Evolutionary conservation across 441 rosid species (phyloP).

Genomic region (Sinapis alba): DNA sequence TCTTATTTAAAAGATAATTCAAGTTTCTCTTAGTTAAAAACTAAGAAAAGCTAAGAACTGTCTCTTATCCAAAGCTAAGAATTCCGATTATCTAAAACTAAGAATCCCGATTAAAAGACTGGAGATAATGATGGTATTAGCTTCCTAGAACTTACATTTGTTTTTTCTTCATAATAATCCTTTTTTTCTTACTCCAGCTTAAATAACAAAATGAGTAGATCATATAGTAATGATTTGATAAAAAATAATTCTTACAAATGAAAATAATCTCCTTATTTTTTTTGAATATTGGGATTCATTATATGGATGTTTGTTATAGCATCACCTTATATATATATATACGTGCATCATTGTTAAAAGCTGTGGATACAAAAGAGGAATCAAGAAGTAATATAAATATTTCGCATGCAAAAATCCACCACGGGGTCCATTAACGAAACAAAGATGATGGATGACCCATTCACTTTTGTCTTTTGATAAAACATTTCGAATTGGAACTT

Average conservation of each 20-base stretch:
- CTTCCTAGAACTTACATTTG: not conserved
- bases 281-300: not conserved
- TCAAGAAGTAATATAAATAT: not conserved
- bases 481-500: conserved; percentile 13
- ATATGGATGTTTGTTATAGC: not conserved
- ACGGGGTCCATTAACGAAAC: conserved; percentile 24
- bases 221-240: not conserved
- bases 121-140: too few relatives aligned
- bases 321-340: not conserved
- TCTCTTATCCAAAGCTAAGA: too few relatives aligned
- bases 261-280: not conserved
- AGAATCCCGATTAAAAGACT: too few relatives aligned
- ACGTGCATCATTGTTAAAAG: not conserved
- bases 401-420: conserved; percentile 12
- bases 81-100: too few relatives aligned
- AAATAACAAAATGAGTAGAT: not conserved
- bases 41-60: too few relatives aligned
- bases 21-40: too few relatives aligned
- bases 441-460: conserved; percentile 23
- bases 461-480: conserved; percentile 6
- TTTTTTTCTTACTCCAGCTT: not conserved
- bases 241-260: not conserved
- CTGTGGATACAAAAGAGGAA: conserved; percentile 16
- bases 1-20: too few relatives aligned
- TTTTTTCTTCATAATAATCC: not conserved